phyloP scores from a whole-genome alignment of 2,329 filamentous ascomycete genomes.

The Ilyonectria sp. region DNA sequence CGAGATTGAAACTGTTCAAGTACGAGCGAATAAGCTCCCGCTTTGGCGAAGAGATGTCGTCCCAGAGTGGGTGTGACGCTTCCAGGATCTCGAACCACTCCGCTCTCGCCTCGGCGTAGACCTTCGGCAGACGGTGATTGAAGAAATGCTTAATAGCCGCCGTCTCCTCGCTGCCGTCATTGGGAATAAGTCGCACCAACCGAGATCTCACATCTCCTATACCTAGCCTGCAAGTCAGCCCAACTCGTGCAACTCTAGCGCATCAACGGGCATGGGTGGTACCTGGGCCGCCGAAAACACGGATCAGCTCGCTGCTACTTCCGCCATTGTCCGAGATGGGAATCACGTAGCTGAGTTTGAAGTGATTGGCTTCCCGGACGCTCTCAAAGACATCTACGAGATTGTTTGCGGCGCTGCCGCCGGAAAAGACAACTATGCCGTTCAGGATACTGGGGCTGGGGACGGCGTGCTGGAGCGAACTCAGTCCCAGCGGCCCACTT shows the following conservation, averaged over 20 bases:
- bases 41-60: slow-evolving; percentile 77
- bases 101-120: slow-evolving; percentile 71
- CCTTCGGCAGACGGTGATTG: slow-evolving; percentile 83
- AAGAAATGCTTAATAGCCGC: slow-evolving; percentile 86
- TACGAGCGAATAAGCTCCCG: slow-evolving; percentile 84
- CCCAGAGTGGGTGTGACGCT: slow-evolving; percentile 84
- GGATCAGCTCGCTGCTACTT: slow-evolving; percentile 92
- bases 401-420: slow-evolving; percentile 94
- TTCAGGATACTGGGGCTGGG: slow-evolving; percentile 37
- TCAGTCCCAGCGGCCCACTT: slow-evolving; percentile 39
- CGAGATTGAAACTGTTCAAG: slow-evolving; percentile 82
- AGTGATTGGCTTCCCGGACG: slow-evolving; percentile 75
- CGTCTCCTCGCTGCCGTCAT: slow-evolving; percentile 73
- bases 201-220: slow-evolving; percentile 67
- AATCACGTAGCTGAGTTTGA: slow-evolving; percentile 86
- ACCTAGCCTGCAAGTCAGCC: slow-evolving; percentile 63
- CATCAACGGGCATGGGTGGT: slow-evolving; percentile 39
- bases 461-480: slow-evolving; percentile 36
- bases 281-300: slow-evolving; percentile 96
- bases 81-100: slow-evolving; percentile 95
- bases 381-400: slow-evolving; percentile 90
- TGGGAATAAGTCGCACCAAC: slow-evolving; percentile 90
- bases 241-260: slow-evolving; percentile 14
- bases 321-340: slow-evolving; percentile 97
- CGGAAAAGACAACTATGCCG: slow-evolving; percentile 87